Base-by-base conservation (phyloP, 805 yeast species). In the Ogataea sp. region DNA sequence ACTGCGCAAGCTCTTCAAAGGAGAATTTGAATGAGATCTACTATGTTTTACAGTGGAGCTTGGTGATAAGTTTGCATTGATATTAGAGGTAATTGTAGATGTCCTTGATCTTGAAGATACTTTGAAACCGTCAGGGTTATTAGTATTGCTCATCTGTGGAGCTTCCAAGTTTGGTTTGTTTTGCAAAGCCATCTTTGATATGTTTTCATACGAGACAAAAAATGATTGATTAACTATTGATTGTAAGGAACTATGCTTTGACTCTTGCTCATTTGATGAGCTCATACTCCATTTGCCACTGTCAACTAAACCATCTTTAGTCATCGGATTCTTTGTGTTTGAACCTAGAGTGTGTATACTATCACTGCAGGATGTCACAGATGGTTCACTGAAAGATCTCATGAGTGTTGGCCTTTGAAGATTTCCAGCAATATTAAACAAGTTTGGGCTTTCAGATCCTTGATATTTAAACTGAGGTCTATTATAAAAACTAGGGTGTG, bases 1-100 rank as follows among this genome's bases (percentile, higher is more conserved):
- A 31, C 53, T 46, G 34, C 43, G 44, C 17, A 57, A 36, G 28
- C 54, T 39, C 36, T 57, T 56, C 20, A 57, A 37, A 13, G 61
- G 61, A 35, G 59, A 54, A 32, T 41, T 44, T 1, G 58, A 52
- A 6, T 39, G 32, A 6, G 54, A 48, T 20, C 45, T 29, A 6
- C 14, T 16, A 16, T 37, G 39, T 18, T 29, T 37, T 2, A 21
- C 13, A 3, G 33, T 36, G 16, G 38, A 36, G 13, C 17, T 18
- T 6, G 38, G 38, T 6, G 38, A 36, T 6, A 14, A 14, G 13
- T 36, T 20, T 6, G 7, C 28, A n/a, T n/a, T n/a, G n/a, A n/a
- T n/a, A n/a, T n/a, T n/a, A n/a, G 43, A 40, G 6, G 34, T 35
- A 14, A 39, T 13, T 2, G 46, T 39, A 9, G 46, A 33, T 10